A percentile compares a stretch with the other conserved stretches of the same genome.
phyloP scores from a whole-genome alignment of 2,329 filamentous ascomycete species.

The Trematosphaeria pertusa region DNA sequence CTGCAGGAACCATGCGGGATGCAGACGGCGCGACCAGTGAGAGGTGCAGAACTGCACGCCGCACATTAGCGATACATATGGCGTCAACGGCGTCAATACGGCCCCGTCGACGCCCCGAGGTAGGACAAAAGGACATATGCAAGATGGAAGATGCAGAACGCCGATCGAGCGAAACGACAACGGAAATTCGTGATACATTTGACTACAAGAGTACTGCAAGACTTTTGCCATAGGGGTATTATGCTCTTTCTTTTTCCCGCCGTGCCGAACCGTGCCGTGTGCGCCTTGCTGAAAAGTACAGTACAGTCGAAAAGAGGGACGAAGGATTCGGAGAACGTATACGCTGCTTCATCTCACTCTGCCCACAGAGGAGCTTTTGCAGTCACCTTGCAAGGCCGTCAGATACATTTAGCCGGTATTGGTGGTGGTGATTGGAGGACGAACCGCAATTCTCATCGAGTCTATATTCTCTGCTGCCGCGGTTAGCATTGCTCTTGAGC shows the following conservation, averaged over 20 bases:
- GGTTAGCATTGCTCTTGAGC: slow-evolving; percentile 15
- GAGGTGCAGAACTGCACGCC: slow-evolving; percentile 13
- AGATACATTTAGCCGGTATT: slow-evolving; percentile 9
- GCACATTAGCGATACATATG: slow-evolving; percentile 26
- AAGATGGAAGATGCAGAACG: slow-evolving; percentile 8
- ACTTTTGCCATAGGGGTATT: slow-evolving; percentile 43
- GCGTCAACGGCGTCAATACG: slow-evolving; percentile 10
- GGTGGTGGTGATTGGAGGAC: slow-evolving; percentile 13
- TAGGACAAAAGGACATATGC: slow-evolving; percentile 17
- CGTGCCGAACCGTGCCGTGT: slow-evolving; percentile 24
- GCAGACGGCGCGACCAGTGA: slow-evolving; percentile 22
- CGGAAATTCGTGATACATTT: slow-evolving; percentile 35
- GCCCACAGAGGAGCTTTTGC: slow-evolving; percentile 35
- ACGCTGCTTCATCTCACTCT: slow-evolving; percentile 20
- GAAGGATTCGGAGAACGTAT: slow-evolving; percentile 9
- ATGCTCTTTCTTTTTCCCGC: slow-evolving; percentile 26
- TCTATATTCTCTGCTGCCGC: slow-evolving; percentile 53
- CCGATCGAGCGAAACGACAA: slow-evolving; percentile 13
- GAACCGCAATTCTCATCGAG: slow-evolving; percentile 57
- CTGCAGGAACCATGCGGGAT: slow-evolving; percentile 24
- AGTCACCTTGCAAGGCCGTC: slow-evolving; percentile 39
- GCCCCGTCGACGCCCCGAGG: slow-evolving; percentile 12
- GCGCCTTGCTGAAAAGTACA: slow-evolving; percentile 37
- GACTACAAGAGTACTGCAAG: slow-evolving; percentile 28
- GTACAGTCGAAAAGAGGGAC: slow-evolving; percentile 11